Evolutionary conservation across 2,329 filamentous ascomycete genomes (phyloP), one percentile per base, ranked within the genome.

Genomic region (Emmonsia crescens): DNA sequence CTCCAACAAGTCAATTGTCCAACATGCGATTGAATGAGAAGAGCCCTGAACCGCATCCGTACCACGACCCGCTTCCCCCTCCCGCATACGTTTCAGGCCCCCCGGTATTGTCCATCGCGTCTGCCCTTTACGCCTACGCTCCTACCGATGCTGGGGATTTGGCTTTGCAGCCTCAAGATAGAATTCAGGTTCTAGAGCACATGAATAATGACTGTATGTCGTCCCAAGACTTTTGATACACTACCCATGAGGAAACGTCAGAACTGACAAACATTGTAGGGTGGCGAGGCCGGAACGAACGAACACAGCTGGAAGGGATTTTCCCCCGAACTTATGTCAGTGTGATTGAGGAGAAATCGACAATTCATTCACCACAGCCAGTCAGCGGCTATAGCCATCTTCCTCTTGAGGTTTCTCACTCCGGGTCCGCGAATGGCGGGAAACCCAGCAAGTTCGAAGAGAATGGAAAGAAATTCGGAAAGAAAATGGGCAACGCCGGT

Each of bases 391-490:
- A 80, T 61, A 78, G 79, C 57, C 84, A 87, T 68, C 86, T 89
- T 76, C 91, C 91, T 62, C 83, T 94, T 76, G 89, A 89, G 52
- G 83, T 94, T 2, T 84, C 85, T 44, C 81, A 89, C 69, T 68
- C 70, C 49, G 79, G 79, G 59, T 81, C 80, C 60, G 73, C 76
- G n/a, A n/a, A n/a, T 61, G 69, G 46, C 63, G 78, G 76, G 67
- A 77, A 73, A 68, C 77, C 76, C 9, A 80, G 79, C 72, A 94
- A 94, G 78, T 78, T 86, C 19, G 82, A 85, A 65, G 82, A 90
- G 75, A 83, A 86, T 61, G 91, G 90, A 61, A 96, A 96, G 85
- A 96, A 96, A 79, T 89, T 96, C 76, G 92, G 93, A 67, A 96
- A 95, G 84, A 97, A 96, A 81, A 75, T 93, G 71, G 93, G 93